Evolutionary conservation across 2,329 filamentous ascomycete genomes (phyloP), one percentile per base, ranked within the genome.

Genomic region (Alternaria angustiovoidea): DNA sequence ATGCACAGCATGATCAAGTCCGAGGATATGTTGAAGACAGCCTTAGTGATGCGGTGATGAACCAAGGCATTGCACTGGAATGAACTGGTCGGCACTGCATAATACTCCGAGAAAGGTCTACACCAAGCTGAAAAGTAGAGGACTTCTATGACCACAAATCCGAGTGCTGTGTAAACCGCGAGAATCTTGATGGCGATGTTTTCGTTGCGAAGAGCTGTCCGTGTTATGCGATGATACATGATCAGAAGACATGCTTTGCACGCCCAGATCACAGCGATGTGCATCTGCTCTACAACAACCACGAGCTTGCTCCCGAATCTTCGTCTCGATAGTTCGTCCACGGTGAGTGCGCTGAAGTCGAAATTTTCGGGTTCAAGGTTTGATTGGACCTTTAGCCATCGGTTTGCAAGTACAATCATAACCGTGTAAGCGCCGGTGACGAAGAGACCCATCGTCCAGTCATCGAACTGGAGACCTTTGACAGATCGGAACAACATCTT

Each of bases 91-190:
- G 85, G 85, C 0, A 86, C 80, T 5, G 80, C 75, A 81, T 84
- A 87, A 66, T 87, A 87, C 44, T 83, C 76, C 4, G 74, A 61
- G 42, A 86, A 83, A 0, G 84, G 84, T 16, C 82, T 81, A 62
- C 85, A 87, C 85, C 85, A 87, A 12, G 81, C 81, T 9, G 81
- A 73, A 64, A 85, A 85, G 48, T 85, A 81, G 3, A 83, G 75
- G 16, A 85, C 63, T 62, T 85, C 83, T 59, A 82, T 82, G 73
- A 67, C 47, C 8, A 85, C 63, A 54, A 85, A 86, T n/a, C 81
- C 80, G 2, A 82, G 44, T 1, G 64, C 78, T 22, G 84, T 80
- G 57, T 85, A 86, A 5, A 51, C 75, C 16, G 79, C 75, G 2
- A 86, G 81, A 7, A 81, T 46, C 54, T 81, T 83, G 66, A 86